Conservation (phyloP, 73 alveolate species). For the Tetrahymena borealis region DNA sequence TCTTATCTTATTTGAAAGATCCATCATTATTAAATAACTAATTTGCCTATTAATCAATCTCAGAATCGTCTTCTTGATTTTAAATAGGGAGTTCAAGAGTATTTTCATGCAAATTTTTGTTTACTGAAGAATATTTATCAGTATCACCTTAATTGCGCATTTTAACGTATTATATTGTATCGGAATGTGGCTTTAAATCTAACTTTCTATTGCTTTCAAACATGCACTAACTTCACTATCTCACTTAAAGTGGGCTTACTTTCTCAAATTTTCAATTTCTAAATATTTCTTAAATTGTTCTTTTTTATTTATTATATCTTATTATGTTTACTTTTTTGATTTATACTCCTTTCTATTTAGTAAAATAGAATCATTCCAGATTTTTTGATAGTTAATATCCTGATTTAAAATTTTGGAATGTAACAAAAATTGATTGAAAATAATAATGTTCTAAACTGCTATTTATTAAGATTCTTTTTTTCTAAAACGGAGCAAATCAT, state of each 20-base stretch:
- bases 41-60: neutral
- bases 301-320: too few relatives aligned
- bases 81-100: neutral
- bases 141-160: neutral
- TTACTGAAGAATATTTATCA: neutral
- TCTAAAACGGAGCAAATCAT: too few relatives aligned
- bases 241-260: neutral
- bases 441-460: too few relatives aligned
- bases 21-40: neutral
- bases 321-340: too few relatives aligned
- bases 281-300: neutral
- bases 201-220: neutral
- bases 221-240: neutral
- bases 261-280: neutral
- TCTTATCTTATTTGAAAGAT: neutral
- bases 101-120: neutral
- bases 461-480: too few relatives aligned
- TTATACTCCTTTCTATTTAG: too few relatives aligned
- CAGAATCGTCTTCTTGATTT: neutral
- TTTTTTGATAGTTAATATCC: too few relatives aligned
- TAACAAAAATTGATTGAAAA: too few relatives aligned
- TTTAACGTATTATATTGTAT: neutral
- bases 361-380: too few relatives aligned
- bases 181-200: neutral
- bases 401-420: too few relatives aligned